Base-by-base conservation (phyloP, 257 asterid genomes). In the Solanum clarkiae region DNA sequence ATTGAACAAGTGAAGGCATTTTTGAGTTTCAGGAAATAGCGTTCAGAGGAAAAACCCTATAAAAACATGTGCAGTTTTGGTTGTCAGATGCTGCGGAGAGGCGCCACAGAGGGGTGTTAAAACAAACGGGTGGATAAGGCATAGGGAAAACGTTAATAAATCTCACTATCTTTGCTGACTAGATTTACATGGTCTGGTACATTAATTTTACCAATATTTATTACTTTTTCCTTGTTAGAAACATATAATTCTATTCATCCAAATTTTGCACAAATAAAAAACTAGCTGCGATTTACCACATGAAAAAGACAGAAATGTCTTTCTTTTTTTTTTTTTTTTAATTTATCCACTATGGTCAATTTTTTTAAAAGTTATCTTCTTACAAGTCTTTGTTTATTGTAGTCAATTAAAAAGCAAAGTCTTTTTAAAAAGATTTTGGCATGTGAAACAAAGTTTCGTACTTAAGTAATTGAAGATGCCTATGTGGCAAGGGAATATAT, bases 1-100 rank as follows among this genome's bases (percentile, higher is more conserved):
- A 84, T 8, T 86, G 86, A 74, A 54, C 51, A 44, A 74, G 49
- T 45, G 22, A 36, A 87, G 94, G 90, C 96, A 92, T 82, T 82
- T 10, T 82, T 82, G 20, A 15, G 53, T 82, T 82, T 62, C 24
- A 51, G 55, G 85, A 55, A 29, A 18, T 51, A 47, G 68, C 3
- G 32, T 1, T 16, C n/a, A 1, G 6, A 60, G n/a, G 53, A 20
- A 65, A 81, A 71, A 75, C 24, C 60, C 22, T 75, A 49, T 75
- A 49, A 75, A 75, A 75, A 75, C 62, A 75, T 45, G 60, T 22
- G 85, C 20, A 65, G 65, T 51, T 62, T 45, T 65, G 51, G 11
- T 15, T 66, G 17, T 10, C 14, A 56, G 47, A 53, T 7, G 53
- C 86, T 66, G 93, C 95, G 94, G 86, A 90, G 69, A 82, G 93